These are phyloP conservation scores for Biscutella auriculata DNA, from an alignment of 441 rosid species.

Conservation along the genomic window DNA sequence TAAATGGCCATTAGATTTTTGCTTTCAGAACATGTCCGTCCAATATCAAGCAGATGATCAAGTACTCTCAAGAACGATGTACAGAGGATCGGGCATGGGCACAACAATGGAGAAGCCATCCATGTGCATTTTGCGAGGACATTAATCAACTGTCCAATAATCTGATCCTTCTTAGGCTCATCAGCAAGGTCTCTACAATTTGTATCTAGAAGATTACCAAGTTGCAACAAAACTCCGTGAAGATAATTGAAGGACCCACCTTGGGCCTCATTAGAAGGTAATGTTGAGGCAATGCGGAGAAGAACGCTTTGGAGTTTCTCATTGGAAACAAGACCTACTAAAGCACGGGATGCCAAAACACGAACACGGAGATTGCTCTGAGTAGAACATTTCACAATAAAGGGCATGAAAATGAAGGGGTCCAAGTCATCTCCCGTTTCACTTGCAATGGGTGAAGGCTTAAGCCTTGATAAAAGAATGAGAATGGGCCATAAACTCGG, in stretches of 20 bases:
- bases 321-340: slow-evolving; percentile 86
- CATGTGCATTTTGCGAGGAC: slow-evolving; percentile 49
- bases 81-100: slow-evolving; percentile 78
- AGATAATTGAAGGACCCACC: slow-evolving; percentile 48
- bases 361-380: slow-evolving; percentile 83
- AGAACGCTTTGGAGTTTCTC: slow-evolving; percentile 67
- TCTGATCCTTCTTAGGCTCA: slow-evolving; percentile 60
- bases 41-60: slow-evolving; percentile 73
- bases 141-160: slow-evolving; percentile 49
- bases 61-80: slow-evolving; percentile 60
- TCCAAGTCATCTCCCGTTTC: slow-evolving; percentile 86
- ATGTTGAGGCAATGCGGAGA: slow-evolving; percentile 55
- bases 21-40: slow-evolving; percentile 33
- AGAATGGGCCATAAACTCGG: slow-evolving; percentile 95
- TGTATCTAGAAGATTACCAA: slow-evolving; percentile 63
- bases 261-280: slow-evolving; percentile 35
- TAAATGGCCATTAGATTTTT: slow-evolving; percentile 29
- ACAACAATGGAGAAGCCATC: slow-evolving; percentile 61
- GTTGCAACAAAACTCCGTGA: slow-evolving; percentile 81
- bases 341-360: slow-evolving; percentile 85
- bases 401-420: slow-evolving; percentile 86
- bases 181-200: slow-evolving; percentile 81
- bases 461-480: slow-evolving; percentile 89
- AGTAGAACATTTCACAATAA: slow-evolving; percentile 83
- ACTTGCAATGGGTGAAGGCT: slow-evolving; percentile 82